Percentiles rank a stretch among this genome's conserved stretches.
These are phyloP conservation scores for Sporothrix phasma DNA, from an alignment of 2,329 filamentous ascomycete genomes.

Conservation along the genomic window DNA sequence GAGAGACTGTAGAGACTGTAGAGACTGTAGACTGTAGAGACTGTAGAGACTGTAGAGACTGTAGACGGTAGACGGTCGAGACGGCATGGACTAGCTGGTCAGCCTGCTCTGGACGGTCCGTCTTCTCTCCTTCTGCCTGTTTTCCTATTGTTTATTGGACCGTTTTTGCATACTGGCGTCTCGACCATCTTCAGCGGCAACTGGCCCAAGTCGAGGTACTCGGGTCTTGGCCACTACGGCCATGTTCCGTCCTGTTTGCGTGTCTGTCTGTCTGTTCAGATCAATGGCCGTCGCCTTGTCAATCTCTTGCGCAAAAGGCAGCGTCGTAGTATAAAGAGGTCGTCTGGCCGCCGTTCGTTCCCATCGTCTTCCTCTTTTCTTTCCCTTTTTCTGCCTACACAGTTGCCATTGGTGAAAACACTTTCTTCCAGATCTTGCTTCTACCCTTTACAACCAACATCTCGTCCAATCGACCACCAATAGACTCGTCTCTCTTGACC, in stretches of 20 bases:
- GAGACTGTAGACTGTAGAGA: too few species aligned
- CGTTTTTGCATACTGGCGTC: too few species aligned
- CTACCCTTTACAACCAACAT: too few species aligned
- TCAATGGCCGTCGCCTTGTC: background rate
- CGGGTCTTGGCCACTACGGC: background rate
- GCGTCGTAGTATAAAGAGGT: constrained; percentile 1
- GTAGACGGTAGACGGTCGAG: too few species aligned
- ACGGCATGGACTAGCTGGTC: background rate
- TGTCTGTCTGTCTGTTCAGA: background rate
- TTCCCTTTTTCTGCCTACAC: background rate
- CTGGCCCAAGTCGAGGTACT: background rate
- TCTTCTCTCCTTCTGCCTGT: background rate
- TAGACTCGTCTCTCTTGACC: background rate
- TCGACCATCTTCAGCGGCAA: background rate
- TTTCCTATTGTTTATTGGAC: background rate
- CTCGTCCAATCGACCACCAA: too few species aligned
- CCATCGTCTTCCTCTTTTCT: background rate
- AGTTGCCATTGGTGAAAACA: too few species aligned
- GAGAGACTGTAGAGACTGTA: too few species aligned
- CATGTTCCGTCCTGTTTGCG: background rate
- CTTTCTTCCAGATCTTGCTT: background rate
- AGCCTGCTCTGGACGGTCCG: background rate
- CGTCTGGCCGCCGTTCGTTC: background rate
- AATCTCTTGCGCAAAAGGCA: background rate
- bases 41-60: too few species aligned